phyloP scores from a whole-genome alignment of 2,329 filamentous ascomycete species.

The Alternaria dauci region DNA sequence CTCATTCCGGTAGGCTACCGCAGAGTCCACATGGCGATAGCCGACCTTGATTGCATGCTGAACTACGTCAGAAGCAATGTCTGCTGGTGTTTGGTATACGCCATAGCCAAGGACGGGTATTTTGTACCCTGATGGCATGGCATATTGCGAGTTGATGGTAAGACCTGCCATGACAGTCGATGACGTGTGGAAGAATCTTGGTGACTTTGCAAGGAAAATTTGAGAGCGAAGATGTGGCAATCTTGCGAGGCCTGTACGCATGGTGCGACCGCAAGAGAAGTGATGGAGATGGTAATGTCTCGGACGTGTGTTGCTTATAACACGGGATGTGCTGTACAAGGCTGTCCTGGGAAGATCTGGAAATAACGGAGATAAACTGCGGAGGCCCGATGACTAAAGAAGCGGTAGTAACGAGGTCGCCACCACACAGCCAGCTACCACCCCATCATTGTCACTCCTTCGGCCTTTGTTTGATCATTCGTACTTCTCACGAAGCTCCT shows the following conservation, averaged over 20 bases:
- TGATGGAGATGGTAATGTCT: background rate
- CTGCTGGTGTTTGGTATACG: conserved; percentile 60
- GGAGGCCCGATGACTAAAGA: conserved; percentile 1
- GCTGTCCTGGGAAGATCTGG: background rate
- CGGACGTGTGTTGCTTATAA: background rate
- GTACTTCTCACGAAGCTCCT: background rate
- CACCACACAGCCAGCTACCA: background rate
- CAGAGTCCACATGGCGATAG: conserved; percentile 73
- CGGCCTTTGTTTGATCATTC: background rate
- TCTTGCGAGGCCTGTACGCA: conserved; percentile 23
- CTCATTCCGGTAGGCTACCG: conserved; percentile 73
- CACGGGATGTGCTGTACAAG: background rate
- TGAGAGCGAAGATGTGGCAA: conserved; percentile 24
- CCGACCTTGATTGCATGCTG: conserved; percentile 66
- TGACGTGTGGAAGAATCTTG: conserved; percentile 36
- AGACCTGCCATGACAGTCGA: conserved; percentile 53
- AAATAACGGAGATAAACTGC: conserved; percentile 5
- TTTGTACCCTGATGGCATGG: conserved; percentile 67
- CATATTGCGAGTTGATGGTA: conserved; percentile 58
- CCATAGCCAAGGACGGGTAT: conserved; percentile 69
- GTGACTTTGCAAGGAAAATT: conserved; percentile 2
- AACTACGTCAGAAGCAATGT: conserved; percentile 65
- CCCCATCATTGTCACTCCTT: background rate
- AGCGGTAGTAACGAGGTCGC: background rate
- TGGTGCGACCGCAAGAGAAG: background rate